Conservation (phyloP, 1,284 basidiomycete species). For the Veloporphyrellus conicus region DNA sequence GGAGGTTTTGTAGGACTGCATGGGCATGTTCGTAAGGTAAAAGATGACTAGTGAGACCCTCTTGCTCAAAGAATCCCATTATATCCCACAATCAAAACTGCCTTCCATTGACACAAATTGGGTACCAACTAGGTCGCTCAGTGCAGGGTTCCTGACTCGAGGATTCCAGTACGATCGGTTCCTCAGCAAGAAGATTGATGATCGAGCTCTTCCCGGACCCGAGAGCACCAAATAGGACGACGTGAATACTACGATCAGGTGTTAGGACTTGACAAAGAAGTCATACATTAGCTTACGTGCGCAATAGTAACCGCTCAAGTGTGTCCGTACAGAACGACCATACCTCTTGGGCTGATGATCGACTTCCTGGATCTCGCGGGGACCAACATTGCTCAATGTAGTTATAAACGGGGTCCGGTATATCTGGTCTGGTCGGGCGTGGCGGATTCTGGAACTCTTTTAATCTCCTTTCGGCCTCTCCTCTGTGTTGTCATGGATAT, state of each 20-base stretch:
- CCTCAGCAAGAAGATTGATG: constrained; percentile 9
- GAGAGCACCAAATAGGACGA: neutral
- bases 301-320: neutral
- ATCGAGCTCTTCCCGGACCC: neutral
- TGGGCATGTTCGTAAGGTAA: constrained; percentile 13
- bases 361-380: neutral
- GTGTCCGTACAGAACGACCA: neutral
- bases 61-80: too few relatives aligned
- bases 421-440: neutral
- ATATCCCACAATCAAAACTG: too few relatives aligned
- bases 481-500: neutral
- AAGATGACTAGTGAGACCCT: too few relatives aligned
- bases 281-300: neutral
- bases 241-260: neutral
- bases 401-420: constrained; percentile 3
- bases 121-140: too few relatives aligned
- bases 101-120: too few relatives aligned
- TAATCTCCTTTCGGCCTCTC: neutral
- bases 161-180: too few relatives aligned
- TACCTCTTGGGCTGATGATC: constrained; percentile 1
- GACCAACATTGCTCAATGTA: constrained; percentile 11
- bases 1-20: constrained; percentile 1
- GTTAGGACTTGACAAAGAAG: neutral
- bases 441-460: constrained; percentile 1
- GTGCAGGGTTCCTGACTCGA: too few relatives aligned